A percentile compares a stretch with the other conserved stretches of the same genome.
These are phyloP conservation scores for Liquidambar formosana DNA, from an alignment of 164 flowering plant species.

Conservation along the genomic window DNA sequence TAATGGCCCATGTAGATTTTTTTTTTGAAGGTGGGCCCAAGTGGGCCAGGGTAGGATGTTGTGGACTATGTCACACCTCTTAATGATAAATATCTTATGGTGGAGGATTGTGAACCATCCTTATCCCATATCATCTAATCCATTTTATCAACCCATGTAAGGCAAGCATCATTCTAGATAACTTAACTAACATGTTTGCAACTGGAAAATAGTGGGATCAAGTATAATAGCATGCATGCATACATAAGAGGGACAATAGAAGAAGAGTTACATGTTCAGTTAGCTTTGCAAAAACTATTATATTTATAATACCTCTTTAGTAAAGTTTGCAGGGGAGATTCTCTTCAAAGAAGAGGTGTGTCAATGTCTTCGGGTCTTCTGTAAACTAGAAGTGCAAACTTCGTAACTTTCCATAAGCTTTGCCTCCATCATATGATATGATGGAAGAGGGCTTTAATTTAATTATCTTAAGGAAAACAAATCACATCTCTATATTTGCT, in stretches of 20 bases:
- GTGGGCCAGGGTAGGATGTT: too few species aligned
- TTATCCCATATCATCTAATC: too few species aligned
- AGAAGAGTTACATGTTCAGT: background rate
- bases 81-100: too few species aligned
- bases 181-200: too few species aligned
- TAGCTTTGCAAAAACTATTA: background rate
- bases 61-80: too few species aligned
- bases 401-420: constrained; percentile 74
- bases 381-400: constrained; percentile 56
- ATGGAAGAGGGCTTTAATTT: background rate
- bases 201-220: too few species aligned
- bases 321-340: constrained; percentile 76
- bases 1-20: too few species aligned
- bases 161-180: too few species aligned
- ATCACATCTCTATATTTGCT: background rate
- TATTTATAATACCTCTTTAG: constrained; percentile 63
- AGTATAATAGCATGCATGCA: too few species aligned
- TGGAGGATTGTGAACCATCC: too few species aligned
- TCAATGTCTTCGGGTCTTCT: constrained; percentile 62
- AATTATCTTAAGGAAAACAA: background rate
- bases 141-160: too few species aligned
- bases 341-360: constrained; percentile 59
- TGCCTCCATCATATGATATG: constrained; percentile 64
- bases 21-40: too few species aligned
- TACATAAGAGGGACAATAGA: background rate